Conservation (phyloP, 306 rosid genomes). For the Sicyos edulis region DNA sequence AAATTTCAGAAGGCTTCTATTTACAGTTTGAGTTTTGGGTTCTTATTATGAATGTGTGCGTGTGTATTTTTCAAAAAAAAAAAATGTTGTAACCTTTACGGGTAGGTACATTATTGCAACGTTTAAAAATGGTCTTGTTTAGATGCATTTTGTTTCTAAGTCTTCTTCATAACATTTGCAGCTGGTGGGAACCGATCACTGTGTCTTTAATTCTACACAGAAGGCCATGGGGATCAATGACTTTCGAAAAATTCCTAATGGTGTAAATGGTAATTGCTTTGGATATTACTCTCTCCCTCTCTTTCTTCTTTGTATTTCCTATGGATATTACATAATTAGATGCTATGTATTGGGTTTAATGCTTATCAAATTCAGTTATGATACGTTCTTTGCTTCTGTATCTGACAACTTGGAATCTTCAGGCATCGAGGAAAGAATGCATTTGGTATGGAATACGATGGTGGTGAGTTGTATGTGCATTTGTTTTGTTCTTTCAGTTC, state of each 20-base stretch:
- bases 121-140: background rate
- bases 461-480: constrained; percentile 58
- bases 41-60: constrained; percentile 17
- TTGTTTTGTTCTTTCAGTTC: constrained; percentile 17
- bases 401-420: constrained; percentile 28
- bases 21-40: constrained; percentile 16
- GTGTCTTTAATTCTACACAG: constrained; percentile 76
- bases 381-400: constrained; percentile 17
- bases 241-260: constrained; percentile 87
- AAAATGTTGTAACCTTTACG: background rate
- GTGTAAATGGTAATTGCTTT: constrained; percentile 73
- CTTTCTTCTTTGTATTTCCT: background rate
- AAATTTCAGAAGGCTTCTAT: constrained; percentile 3
- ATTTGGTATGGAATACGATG: constrained; percentile 82
- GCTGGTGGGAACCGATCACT: constrained; percentile 95
- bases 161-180: constrained; percentile 39
- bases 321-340: background rate
- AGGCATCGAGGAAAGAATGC: constrained; percentile 98
- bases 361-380: constrained; percentile 19
- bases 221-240: constrained; percentile 81
- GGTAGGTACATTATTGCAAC: background rate
- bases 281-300: background rate
- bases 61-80: background rate
- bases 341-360: background rate
- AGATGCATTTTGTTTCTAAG: constrained; percentile 11